phyloP scores from a whole-genome alignment of 768 basidiomycete species.

The Phylloporus sp. region DNA sequence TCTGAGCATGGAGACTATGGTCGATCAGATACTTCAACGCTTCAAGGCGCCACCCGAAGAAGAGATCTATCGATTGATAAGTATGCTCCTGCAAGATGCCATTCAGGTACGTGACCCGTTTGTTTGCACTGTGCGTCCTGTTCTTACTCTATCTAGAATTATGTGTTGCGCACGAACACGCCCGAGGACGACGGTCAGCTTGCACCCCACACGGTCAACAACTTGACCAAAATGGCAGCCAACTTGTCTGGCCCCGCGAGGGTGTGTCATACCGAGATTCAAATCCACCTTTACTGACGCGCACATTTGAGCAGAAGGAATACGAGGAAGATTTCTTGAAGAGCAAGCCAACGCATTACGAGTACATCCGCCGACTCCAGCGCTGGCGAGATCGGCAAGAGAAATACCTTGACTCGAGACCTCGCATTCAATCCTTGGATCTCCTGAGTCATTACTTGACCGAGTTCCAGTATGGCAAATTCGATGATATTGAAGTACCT shows the following conservation, averaged over 20 bases:
- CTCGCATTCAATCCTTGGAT: conserved; percentile 80
- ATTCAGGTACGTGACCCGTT: conserved; percentile 52
- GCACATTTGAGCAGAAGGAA: conserved; percentile 51
- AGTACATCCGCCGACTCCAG: conserved; percentile 88
- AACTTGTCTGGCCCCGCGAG: conserved; percentile 55
- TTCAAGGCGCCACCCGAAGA: conserved; percentile 91
- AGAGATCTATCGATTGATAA: conserved; percentile 88
- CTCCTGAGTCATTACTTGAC: conserved; percentile 87
- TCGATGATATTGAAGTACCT: conserved; percentile 97
- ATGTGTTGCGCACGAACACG: conserved; percentile 58
- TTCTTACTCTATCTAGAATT: conserved; percentile 43
- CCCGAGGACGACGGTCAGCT: conserved; percentile 68
- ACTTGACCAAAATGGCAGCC: conserved; percentile 53
- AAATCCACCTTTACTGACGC: not conserved
- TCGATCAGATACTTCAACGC: conserved; percentile 85
- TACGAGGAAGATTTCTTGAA: conserved; percentile 89
- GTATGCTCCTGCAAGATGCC: conserved; percentile 83
- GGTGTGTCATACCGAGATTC: conserved; percentile 35
- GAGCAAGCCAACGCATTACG: conserved; percentile 71
- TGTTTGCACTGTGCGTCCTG: not conserved
- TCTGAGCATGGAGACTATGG: conserved; percentile 93
- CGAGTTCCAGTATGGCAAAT: conserved; percentile 96
- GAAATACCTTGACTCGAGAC: conserved; percentile 71
- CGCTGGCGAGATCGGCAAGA: conserved; percentile 93
- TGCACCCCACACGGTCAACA: conserved; percentile 47